Base-by-base conservation (phyloP, 139 green algal genomes). In the Coelastrella sp. region DNA sequence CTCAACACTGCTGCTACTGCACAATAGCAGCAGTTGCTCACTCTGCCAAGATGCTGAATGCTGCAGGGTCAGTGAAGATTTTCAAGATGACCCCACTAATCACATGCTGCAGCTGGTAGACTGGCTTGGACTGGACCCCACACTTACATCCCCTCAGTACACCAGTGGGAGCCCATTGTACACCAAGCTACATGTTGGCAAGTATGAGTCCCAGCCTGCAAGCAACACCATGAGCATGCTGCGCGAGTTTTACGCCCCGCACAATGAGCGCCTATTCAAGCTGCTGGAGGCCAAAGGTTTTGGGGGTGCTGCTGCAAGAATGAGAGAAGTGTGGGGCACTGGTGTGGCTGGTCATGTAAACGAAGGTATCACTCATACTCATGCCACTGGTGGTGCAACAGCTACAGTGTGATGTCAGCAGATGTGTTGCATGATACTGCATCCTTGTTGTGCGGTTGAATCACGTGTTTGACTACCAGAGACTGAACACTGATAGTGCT, bases 271-370 rank as follows among this genome's bases (percentile, higher is more conserved):
- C 8, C 25, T 80, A 24, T 80, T 80, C 7, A 80, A 24, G 15
- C 15, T 80, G 74, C 25, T 80, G 25, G 25, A 80, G 25, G 74
- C 74, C 10, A 80, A 80, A 58, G 74, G 74, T 19, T 80, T 80
- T 60, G 25, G 25, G 10, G 74, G 58, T 24, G 20, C 58, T 19
- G 74, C 25, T 57, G 12, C 8, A 57, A 57, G 74, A 58, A 80
- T 80, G 74, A 76, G 19, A 76, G 68, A 27, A 24, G 15, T 76
- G 15, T 76, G 68, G 68, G 35, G 35, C 35, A 49, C 35, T 3
- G 35, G 35, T 49, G 35, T 49, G 35, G 35, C 35, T 49, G 35
- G 35, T 49, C 1, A 49, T 49, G 35, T 49, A 49, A 49, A 49
- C 1, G 35, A 49, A 49, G 35, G 35, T 49, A 49, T 49, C 35